These are phyloP conservation scores for Aspergillus alliaceus DNA, from an alignment of 2,329 filamentous ascomycete species.

Conservation along the genomic window DNA sequence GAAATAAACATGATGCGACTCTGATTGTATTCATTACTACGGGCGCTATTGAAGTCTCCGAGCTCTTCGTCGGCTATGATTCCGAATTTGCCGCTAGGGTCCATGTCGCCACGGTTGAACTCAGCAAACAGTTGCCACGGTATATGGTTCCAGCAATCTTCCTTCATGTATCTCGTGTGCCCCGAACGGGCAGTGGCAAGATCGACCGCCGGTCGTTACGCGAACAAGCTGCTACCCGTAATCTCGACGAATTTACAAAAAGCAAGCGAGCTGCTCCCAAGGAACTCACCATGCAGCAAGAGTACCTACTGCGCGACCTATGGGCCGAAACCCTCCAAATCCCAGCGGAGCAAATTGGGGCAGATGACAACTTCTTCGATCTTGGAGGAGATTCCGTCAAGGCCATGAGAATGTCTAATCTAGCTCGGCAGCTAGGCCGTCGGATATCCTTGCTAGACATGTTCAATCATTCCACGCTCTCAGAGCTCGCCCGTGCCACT, in stretches of 20 bases:
- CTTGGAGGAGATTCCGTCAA: slow-evolving; percentile 21
- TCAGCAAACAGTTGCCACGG: too few relatives aligned
- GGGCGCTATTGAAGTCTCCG: not conserved
- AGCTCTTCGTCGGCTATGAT: not conserved
- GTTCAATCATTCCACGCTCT: slow-evolving; percentile 16
- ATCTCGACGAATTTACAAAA: not conserved
- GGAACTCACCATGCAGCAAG: not conserved
- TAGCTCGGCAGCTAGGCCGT: slow-evolving; percentile 4
- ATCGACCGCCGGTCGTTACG: not conserved
- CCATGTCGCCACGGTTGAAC: too few relatives aligned
- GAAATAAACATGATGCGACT: too few relatives aligned
- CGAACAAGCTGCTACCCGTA: not conserved
- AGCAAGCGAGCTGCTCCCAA: too few relatives aligned
- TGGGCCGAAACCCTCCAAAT: slow-evolving; percentile 5
- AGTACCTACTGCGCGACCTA: not conserved
- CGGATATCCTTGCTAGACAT: slow-evolving; percentile 21
- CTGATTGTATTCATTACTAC: too few relatives aligned
- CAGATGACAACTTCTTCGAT: slow-evolving; percentile 19
- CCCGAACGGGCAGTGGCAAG: not conserved
- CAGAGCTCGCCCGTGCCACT: not conserved
- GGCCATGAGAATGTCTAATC: slow-evolving; percentile 25
- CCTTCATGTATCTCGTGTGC: not conserved
- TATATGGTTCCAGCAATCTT: not conserved
- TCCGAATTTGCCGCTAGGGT: too few relatives aligned
- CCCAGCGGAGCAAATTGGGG: slow-evolving; percentile 6